Evolutionary conservation across 164 flowering plant species (phyloP).

Genomic region (Tetrastigma voinierianum): DNA sequence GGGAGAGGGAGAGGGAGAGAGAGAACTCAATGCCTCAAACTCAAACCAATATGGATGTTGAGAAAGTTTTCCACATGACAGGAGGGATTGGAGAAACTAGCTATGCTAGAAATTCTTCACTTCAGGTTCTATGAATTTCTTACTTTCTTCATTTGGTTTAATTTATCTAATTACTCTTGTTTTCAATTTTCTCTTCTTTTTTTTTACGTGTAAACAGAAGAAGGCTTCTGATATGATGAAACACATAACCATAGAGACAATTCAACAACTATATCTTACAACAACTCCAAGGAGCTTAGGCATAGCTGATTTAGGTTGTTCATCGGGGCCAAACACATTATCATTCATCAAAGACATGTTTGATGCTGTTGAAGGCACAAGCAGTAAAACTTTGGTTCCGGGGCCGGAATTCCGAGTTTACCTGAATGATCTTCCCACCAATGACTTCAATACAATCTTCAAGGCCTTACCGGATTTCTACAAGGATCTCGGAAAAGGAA

Average conservation of each 20-base stretch:
- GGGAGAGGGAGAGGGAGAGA: background rate
- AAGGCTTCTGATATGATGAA: slow-evolving; percentile 69
- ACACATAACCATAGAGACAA: slow-evolving; percentile 49
- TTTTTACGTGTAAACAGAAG: slow-evolving; percentile 31
- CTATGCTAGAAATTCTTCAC: slow-evolving; percentile 73
- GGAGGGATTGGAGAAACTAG: slow-evolving; percentile 73
- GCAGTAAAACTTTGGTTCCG: slow-evolving; percentile 16
- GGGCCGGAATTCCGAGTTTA: slow-evolving; percentile 53
- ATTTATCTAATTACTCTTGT: background rate
- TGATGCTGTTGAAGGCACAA: slow-evolving; percentile 33
- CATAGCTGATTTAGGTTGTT: slow-evolving; percentile 87
- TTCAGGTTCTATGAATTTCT: slow-evolving; percentile 44
- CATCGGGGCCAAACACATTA: slow-evolving; percentile 80
- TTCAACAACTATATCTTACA: slow-evolving; percentile 36
- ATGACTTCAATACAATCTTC: slow-evolving; percentile 85
- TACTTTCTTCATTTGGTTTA: background rate
- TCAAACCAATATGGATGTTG: slow-evolving; percentile 54
- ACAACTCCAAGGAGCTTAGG: slow-evolving; percentile 43
- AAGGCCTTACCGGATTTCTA: slow-evolving; percentile 64
- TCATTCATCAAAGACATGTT: slow-evolving; percentile 48
- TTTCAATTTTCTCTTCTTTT: background rate
- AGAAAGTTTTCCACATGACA: slow-evolving; percentile 74
- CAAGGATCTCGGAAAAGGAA: slow-evolving; percentile 27
- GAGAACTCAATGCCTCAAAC: too few species aligned
- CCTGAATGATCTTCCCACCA: slow-evolving; percentile 82